Percentiles rank a stretch among this genome's conserved stretches.
Conservation (phyloP, 1,284 basidiomycete species). For the Paramarasmius palmivorus region DNA sequence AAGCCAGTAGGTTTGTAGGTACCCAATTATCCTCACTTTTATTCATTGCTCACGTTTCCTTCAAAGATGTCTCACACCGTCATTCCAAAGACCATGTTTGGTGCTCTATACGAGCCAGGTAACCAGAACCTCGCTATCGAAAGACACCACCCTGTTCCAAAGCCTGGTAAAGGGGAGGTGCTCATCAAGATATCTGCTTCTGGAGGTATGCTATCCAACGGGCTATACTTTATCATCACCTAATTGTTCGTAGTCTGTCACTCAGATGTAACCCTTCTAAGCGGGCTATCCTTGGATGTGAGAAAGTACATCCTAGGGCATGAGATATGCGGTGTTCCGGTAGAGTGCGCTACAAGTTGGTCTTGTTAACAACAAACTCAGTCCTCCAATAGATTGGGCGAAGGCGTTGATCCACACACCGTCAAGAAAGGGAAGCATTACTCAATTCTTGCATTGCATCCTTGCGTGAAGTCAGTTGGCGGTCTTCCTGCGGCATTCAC, state of each 20-base stretch:
- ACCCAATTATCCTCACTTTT: no score
- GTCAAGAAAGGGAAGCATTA: constrained; percentile 21
- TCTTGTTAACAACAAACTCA: no score
- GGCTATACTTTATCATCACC: no score
- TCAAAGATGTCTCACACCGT: constrained; percentile 4
- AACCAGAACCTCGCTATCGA: constrained; percentile 16
- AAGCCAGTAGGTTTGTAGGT: no score
- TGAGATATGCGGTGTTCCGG: constrained; percentile 24
- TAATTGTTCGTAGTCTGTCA: constrained; percentile 20
- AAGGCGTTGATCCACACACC: constrained; percentile 12
- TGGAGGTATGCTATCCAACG: constrained; percentile 20
- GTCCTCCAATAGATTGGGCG: constrained; percentile 8
- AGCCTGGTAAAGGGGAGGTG: constrained; percentile 22
- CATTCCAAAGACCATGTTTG: constrained; percentile 17
- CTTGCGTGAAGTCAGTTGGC: constrained; percentile 14
- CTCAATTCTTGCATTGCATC: constrained; percentile 13
- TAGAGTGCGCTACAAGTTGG: constrained; percentile 13
- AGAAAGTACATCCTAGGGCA: constrained; percentile 27
- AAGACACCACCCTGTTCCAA: constrained; percentile 16
- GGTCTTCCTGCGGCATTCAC: constrained; percentile 13
- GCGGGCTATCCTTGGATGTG: constrained; percentile 13
- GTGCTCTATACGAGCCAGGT: constrained; percentile 23
- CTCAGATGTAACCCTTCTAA: constrained; percentile 23
- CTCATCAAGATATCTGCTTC: constrained; percentile 27
- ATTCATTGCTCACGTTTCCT: no score